phyloP scores from a whole-genome alignment of 768 basidiomycete species.

The Chalciporus pseudorubinellus region DNA sequence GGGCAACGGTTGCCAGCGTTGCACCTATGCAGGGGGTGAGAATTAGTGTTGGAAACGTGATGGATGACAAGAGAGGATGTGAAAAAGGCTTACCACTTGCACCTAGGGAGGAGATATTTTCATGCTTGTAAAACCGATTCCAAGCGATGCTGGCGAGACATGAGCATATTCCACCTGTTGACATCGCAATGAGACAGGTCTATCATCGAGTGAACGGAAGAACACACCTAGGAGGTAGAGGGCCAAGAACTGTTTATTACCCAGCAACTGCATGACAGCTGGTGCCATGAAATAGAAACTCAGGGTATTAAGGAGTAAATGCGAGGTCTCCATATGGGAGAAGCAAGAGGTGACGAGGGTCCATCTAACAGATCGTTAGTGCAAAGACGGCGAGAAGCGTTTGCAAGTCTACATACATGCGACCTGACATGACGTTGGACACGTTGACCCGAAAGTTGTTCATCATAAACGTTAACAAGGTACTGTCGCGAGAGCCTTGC shows the following conservation, averaged over 20 bases:
- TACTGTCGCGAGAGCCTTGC: slow-evolving; percentile 40
- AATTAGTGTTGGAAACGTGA: too few species aligned
- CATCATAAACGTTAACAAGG: slow-evolving; percentile 48
- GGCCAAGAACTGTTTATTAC: slow-evolving; percentile 60
- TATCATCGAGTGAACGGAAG: not conserved
- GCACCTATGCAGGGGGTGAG: slow-evolving; percentile 36
- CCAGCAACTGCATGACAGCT: slow-evolving; percentile 58
- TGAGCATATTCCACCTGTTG: slow-evolving; percentile 57
- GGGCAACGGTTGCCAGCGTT: slow-evolving; percentile 65
- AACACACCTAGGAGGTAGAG: slow-evolving; percentile 71
- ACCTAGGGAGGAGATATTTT: slow-evolving; percentile 46
- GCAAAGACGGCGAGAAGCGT: not conserved
- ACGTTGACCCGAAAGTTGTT: slow-evolving; percentile 64
- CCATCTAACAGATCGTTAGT: slow-evolving; percentile 50
- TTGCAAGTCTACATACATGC: slow-evolving; percentile 47
- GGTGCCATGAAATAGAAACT: slow-evolving; percentile 77
- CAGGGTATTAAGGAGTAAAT: slow-evolving; percentile 75
- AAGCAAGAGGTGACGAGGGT: slow-evolving; percentile 69
- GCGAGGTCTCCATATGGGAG: slow-evolving; percentile 59
- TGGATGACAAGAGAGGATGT: too few species aligned
- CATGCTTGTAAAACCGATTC: slow-evolving; percentile 36
- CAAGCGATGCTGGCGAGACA: slow-evolving; percentile 49
- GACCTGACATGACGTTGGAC: slow-evolving; percentile 59
- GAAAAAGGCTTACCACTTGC: slow-evolving; percentile 54
- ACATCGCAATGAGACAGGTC: not conserved